Base-by-base conservation (phyloP, 768 basidiomycete species). In the Macrolepiota fuliginosa region DNA sequence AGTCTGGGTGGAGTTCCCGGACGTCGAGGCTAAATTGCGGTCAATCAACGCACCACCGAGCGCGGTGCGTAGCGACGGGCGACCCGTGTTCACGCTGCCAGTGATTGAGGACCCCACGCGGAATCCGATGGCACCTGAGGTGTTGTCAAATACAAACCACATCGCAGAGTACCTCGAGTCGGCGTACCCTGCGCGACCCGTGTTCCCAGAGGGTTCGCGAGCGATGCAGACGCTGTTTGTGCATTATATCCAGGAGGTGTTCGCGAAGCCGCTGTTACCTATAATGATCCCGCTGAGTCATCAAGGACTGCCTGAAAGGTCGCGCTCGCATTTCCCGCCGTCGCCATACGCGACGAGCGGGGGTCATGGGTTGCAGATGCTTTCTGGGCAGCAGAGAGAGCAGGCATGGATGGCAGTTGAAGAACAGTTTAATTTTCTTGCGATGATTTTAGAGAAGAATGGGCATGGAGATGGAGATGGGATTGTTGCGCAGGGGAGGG, bases 91-190 rank as follows among this genome's bases (percentile, higher is more conserved):
- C 71, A 82, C 85, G 22, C 81, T 92, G 12, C 91, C 91, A 5
- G 86, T 85, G 42, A 81, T 92, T 61, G 75, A 86, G 27, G 89
- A 90, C 67, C 82, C 84, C 0, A 79, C 78, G 25, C 73, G 76
- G 0, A 77, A 81, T 47, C 74, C 77, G 3, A 70, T 68, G 11
- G 64, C 71, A 0, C 87, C 87, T 3, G 68, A 81, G 46, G 78
- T 88, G 4, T 73, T 90, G 36, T 83, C 88, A 17, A 84, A 87
- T 58, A 74, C 81, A 17, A 83, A 84, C 67, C 74, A 69, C 57
- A 92, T 92, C 60, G 85, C 85, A 1, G 88, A 90, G 65, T 90
- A 91, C 69, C 83, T 91, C 39, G 90, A 92, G 66, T 71, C 76
- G 3, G 75, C 80, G 0, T 90, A 88, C 65, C 88, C 89, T 0